Base-by-base conservation (phyloP, 768 basidiomycete genomes). In the Hebeloma cylindrosporum region DNA sequence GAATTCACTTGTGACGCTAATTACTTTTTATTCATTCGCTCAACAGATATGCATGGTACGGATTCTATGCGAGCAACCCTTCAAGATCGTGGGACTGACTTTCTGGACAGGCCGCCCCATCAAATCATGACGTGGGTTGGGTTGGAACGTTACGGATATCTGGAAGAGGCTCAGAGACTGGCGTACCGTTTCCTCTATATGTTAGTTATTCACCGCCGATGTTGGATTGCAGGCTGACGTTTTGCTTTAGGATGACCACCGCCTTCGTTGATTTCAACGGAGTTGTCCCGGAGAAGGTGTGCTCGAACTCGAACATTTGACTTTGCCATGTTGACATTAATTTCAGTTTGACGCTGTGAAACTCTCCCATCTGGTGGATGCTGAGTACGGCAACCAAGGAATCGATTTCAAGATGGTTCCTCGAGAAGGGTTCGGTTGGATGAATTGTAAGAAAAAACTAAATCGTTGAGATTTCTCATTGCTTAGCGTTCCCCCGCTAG, bases 121-220 rank as follows among this genome's bases (percentile, higher is more conserved):
- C 95, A 98, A 66, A 96, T 98, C 60, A 97, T 98, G 89, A 73
- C 87, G 2, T 99, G 95, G 95, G 93, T 97, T 40, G 95, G 93
- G 30, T 74, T 98, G 17, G 93, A 96, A 56, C 84, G 95, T 41
- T 99, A 99, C 60, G 95, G 95, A 2, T 96, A 93, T 63, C 71
- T 88, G 3, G 90, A 95, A 51, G 93, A 96, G 51, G 90, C 93
- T 1, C 92, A 95, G 52, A 78, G 96, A 35, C 70, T 98, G 37
- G 85, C 95, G 1, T 99, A 99, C 67, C 77, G 95, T 40, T 99
- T 89, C 81, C 78, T 96, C n/a, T 97, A 97, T 72, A 96, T 99
- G 94, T 93, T 51, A 14, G 62, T 57, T 23, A 13, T 16, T 27
- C 22, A 13, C 49, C 21, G 17, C 28, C 20, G 3, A 13, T 45